Base-by-base conservation (phyloP, 2,329 filamentous ascomycete genomes). In the Fusarium xyrophilum region DNA sequence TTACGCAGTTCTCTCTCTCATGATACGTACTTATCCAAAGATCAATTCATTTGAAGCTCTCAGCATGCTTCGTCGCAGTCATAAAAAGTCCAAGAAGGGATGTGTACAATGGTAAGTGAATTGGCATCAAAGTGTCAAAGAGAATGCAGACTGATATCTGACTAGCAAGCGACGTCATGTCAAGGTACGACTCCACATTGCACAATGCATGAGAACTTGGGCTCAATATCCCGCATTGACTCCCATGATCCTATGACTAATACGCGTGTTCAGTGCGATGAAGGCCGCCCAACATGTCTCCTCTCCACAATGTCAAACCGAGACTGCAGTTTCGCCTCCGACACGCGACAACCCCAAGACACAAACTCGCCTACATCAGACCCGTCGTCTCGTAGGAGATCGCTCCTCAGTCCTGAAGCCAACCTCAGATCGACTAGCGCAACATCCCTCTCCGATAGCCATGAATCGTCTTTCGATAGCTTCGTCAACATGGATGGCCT, bases 71-170 rank as follows among this genome's bases (percentile, higher is more conserved):
- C 69, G 69, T 4, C 57, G 69, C 3, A 55, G 63, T 7, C 69
- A 71, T 4, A 72, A 66, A 42, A 71, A 71, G 33, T 71, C 69
- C 1, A 60, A 57, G 12, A 62, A 50, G 9, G 69, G 69, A 15
- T 71, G 69, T 12, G 6, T 55, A 6, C 54, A 71, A 17, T 71
- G 69, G 66, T 69, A 1, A 55, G 66, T 54, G 6, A 27, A 21
- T 4, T 13, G 7, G 2, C 10, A 30, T 25, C 38, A 11, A 1
- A 2, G 11, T 4, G 21, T 2, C 7, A 4, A 4, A 4, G 7
- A 4, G 14, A 5, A 5, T 3, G 1, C 4, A 0, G 23, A 19
- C 42, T 68, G 5, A 68, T 14, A 2, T 5, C 11, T 3, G 4
- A 6, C 9, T 1, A 69, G 66, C 43, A 71, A 71, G 10, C 53